Evolutionary conservation across 2,329 filamentous ascomycete genomes (phyloP).

Genomic region (Zasmidium angulare): DNA sequence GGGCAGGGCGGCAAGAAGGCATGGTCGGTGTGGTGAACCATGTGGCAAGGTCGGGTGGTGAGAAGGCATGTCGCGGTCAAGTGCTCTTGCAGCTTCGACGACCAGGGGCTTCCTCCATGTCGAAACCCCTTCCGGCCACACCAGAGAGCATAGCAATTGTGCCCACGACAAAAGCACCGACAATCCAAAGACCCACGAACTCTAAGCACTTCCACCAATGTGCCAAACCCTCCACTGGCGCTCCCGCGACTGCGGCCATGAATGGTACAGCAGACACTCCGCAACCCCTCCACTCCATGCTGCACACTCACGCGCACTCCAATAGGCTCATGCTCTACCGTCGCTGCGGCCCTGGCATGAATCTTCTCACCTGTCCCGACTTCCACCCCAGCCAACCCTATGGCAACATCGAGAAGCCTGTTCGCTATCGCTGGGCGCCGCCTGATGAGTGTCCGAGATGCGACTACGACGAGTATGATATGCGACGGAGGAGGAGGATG

Average conservation of each 20-base stretch:
- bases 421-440: slow-evolving; percentile 21
- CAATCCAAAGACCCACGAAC: background rate
- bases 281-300: background rate
- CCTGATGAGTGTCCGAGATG: slow-evolving; percentile 29
- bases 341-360: slow-evolving; percentile 42
- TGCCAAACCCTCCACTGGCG: slow-evolving; percentile 48
- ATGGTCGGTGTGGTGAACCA: too few species aligned
- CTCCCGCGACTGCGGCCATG: slow-evolving; percentile 48
- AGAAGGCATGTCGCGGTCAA: too few species aligned
- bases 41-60: too few species aligned
- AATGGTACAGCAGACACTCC: too few species aligned
- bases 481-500: slow-evolving; percentile 26
- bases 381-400: slow-evolving; percentile 30
- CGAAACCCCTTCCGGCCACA: too few species aligned
- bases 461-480: slow-evolving; percentile 27
- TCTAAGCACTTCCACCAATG: slow-evolving; percentile 36
- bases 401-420: slow-evolving; percentile 26
- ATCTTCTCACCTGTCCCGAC: slow-evolving; percentile 43
- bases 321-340: slow-evolving; percentile 43
- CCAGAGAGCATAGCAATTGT: background rate
- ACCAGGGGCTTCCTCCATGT: too few species aligned
- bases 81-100: too few species aligned
- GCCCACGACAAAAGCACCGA: background rate
- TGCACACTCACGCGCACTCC: background rate
- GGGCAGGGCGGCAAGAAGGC: too few species aligned